Conservation (phyloP, 129 eudicot genomes). For the Centaurea solstitialis region DNA sequence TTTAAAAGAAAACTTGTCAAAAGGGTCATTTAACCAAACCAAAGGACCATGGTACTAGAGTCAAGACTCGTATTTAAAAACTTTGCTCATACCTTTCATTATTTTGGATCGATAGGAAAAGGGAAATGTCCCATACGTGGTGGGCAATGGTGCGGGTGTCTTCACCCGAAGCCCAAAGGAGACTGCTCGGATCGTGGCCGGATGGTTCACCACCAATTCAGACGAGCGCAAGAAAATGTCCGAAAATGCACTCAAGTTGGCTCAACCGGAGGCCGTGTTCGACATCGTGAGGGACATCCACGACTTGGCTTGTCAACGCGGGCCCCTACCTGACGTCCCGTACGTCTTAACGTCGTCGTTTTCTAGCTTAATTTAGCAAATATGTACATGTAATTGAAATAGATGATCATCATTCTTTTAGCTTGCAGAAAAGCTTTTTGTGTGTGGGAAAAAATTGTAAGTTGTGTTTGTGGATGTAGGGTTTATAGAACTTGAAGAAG, state of each 20-base stretch:
- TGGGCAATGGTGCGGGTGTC: slow-evolving; percentile 90
- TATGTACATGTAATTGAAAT: slow-evolving; percentile 18
- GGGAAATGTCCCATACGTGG: slow-evolving; percentile 93
- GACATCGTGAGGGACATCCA: slow-evolving; percentile 95
- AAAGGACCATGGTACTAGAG: background rate
- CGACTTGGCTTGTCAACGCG: slow-evolving; percentile 75
- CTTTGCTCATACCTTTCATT: background rate
- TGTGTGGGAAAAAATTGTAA: slow-evolving; percentile 10
- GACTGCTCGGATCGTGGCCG: slow-evolving; percentile 77
- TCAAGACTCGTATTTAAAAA: background rate
- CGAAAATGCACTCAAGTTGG: slow-evolving; percentile 76
- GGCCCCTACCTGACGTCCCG: slow-evolving; percentile 63
- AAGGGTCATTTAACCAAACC: background rate
- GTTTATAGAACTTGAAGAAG: slow-evolving; percentile 25
- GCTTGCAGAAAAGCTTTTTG: slow-evolving; percentile 26
- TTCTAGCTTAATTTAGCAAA: slow-evolving; percentile 53
- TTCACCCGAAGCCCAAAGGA: slow-evolving; percentile 80
- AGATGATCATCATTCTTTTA: slow-evolving; percentile 29
- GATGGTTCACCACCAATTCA: slow-evolving; percentile 83
- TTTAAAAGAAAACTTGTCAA: too few species aligned
- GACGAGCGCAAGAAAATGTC: slow-evolving; percentile 78
- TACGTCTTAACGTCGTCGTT: slow-evolving; percentile 75
- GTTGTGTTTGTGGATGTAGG: slow-evolving; percentile 23
- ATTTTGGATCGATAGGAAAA: slow-evolving; percentile 55
- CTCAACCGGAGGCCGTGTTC: slow-evolving; percentile 92